A percentile compares a stretch with the other conserved stretches of the same genome.
These are phyloP conservation scores for Talaromyces verruculosus DNA, from an alignment of 2,329 filamentous ascomycete species.

Conservation along the genomic window DNA sequence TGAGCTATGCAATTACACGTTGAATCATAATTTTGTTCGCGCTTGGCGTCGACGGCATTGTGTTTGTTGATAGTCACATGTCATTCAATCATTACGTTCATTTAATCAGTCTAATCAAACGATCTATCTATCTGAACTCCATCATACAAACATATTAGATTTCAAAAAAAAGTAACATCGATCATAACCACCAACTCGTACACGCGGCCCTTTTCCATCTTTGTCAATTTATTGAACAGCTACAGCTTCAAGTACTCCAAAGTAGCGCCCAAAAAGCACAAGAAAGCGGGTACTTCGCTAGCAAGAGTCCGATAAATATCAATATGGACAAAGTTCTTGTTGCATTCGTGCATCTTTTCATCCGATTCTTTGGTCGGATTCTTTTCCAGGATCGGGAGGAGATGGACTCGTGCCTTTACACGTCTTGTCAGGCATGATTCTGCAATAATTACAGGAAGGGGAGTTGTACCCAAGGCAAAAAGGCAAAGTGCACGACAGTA, in stretches of 20 bases:
- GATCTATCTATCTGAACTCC: not conserved
- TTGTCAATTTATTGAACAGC: not conserved
- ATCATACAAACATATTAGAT: not conserved
- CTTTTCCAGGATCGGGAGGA: not conserved
- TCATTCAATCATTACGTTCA: not conserved
- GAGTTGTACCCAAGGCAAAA: conserved; percentile 8
- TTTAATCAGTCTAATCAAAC: not conserved
- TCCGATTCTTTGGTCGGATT: conserved; percentile 9
- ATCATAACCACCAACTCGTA: not conserved
- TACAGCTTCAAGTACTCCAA: conserved; percentile 9
- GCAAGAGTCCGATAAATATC: conserved; percentile 6
- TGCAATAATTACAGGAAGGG: not conserved
- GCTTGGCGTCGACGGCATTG: conserved; percentile 1
- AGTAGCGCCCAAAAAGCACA: conserved; percentile 16
- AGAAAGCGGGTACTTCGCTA: conserved; percentile 13
- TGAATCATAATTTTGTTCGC: not conserved
- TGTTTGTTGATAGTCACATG: not conserved
- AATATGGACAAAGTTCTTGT: conserved; percentile 5
- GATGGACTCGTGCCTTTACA: not conserved
- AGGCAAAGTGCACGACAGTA: conserved; percentile 13
- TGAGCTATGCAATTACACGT: not conserved
- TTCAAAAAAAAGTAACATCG: not conserved
- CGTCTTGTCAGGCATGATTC: not conserved
- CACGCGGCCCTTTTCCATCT: not conserved
- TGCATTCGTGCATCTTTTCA: conserved; percentile 3